phyloP scores from a whole-genome alignment of 768 basidiomycete species.

The Auricularia heimuer region DNA sequence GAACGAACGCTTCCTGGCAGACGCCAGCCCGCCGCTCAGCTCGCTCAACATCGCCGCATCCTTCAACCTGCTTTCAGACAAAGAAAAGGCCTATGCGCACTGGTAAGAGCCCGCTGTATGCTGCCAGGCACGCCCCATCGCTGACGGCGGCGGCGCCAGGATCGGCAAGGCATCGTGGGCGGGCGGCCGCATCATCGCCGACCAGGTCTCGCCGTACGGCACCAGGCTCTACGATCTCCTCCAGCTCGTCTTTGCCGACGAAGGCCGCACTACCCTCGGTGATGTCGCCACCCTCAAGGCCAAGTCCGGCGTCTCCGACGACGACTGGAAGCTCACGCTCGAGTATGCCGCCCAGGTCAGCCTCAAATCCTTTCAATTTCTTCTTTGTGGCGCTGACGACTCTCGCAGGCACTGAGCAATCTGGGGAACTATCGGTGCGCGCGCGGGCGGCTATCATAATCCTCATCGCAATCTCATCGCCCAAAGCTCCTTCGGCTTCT shows the following conservation, averaged over 20 bases:
- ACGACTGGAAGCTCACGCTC: conserved; percentile 60
- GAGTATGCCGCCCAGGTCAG: conserved; percentile 62
- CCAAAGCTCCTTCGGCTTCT: conserved; percentile 75
- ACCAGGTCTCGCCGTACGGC: conserved; percentile 72
- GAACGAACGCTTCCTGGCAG: conserved; percentile 60
- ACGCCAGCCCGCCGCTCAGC: conserved; percentile 68
- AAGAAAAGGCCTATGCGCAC: conserved; percentile 75
- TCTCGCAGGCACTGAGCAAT: conserved; percentile 40
- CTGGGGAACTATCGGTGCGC: conserved; percentile 20
- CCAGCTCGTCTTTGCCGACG: conserved; percentile 54
- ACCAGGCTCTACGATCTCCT: conserved; percentile 59
- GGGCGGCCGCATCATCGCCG: conserved; percentile 74
- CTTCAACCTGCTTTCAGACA: conserved; percentile 43
- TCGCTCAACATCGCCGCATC: conserved; percentile 56
- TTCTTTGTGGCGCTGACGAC: neutral
- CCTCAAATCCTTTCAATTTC: neutral
- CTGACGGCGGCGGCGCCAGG: neutral
- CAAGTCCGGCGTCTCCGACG: conserved; percentile 40
- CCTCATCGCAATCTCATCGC: conserved; percentile 34
- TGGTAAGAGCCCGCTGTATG: conserved; percentile 19
- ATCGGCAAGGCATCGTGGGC: conserved; percentile 70
- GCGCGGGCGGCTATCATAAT: neutral
- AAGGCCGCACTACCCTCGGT: conserved; percentile 35
- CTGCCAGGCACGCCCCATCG: no score
- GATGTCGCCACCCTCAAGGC: conserved; percentile 46